Base-by-base conservation (phyloP, 257 asterid genomes). In the Coffea canephora region DNA sequence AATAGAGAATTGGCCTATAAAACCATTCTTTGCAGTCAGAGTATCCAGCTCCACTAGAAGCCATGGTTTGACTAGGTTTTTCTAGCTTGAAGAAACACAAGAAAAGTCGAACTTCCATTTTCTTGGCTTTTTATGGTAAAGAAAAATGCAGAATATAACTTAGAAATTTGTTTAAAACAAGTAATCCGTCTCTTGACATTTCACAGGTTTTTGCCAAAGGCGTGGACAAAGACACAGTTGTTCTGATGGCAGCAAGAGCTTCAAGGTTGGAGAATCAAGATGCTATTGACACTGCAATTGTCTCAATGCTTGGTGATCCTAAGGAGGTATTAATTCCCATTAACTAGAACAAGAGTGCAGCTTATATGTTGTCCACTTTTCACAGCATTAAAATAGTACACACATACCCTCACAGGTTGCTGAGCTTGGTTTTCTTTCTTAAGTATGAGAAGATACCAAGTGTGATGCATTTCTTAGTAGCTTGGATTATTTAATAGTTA, bases 191-290 rank as follows among this genome's bases (percentile, higher is more conserved):
- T 49, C 34, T 59, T 13, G 57, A 75, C 9, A 69, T 27, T n/a
- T 57, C 77, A 3, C 61, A 90, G 94, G 82, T 90, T 77, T 91
- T 85, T 8, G 78, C 85, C 5, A 83, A 85, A 73, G 91, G 88
- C 18, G 90, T 86, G 12, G 92, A 91, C 75, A 82, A 65, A 73
- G 91, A 88, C 45, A 82, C 72, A 36, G 93, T 90, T 1, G 91
- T 91, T 5, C 78, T 90, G 67, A 85, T 86, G 91, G 94, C 94
- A 25, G 96, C 93, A 25, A 86, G 90, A 78, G 94, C 96, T 52
- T 91, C 96, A 6, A 85, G 96, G 77, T 11, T 86, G 78, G 96
- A 91, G 83, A 91, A 90, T 73, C 93, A 90, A 80, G 94, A 91
- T 82, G 94, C 96, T 39, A 91, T 91, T 39, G 96, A 91, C 78